These are phyloP conservation scores for Penicillium sp. DNA, from an alignment of 2,329 filamentous ascomycete species.

Conservation along the genomic window DNA sequence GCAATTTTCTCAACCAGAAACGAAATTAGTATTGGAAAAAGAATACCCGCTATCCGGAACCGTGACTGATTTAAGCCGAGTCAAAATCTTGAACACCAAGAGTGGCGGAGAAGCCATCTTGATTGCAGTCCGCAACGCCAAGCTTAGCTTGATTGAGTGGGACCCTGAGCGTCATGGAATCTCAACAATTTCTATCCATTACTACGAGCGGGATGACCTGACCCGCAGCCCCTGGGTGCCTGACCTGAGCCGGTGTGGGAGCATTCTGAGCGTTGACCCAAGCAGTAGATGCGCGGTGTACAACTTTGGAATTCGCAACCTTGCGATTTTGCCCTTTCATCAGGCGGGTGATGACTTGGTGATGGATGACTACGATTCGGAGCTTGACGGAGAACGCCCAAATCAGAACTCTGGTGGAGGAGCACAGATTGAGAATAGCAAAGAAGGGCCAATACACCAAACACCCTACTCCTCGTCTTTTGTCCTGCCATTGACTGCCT, in stretches of 20 bases:
- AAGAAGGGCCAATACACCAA: slow-evolving; percentile 39
- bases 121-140: slow-evolving; percentile 83
- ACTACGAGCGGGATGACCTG: slow-evolving; percentile 93
- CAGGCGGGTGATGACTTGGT: slow-evolving; percentile 83
- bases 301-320: slow-evolving; percentile 83
- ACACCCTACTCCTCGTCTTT: slow-evolving; percentile 89
- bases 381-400: slow-evolving; percentile 68
- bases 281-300: slow-evolving; percentile 90
- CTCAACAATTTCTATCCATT: slow-evolving; percentile 91
- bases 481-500: slow-evolving; percentile 81
- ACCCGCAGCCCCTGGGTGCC: slow-evolving; percentile 79
- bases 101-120: slow-evolving; percentile 82
- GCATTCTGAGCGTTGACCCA: slow-evolving; percentile 83
- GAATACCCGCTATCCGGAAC: slow-evolving; percentile 84
- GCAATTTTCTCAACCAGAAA: slow-evolving; percentile 63
- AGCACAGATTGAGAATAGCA: slow-evolving; percentile 29
- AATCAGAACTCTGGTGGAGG: slow-evolving; percentile 38
- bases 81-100: slow-evolving; percentile 70
- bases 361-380: slow-evolving; percentile 87
- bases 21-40: slow-evolving; percentile 78
- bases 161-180: slow-evolving; percentile 76
- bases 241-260: slow-evolving; percentile 71
- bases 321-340: slow-evolving; percentile 91
- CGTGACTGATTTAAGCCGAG: slow-evolving; percentile 75
- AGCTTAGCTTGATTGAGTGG: slow-evolving; percentile 92